Conservation (phyloP, 352 stramenopile genomes). For the Thalassiosira pacifica region DNA sequence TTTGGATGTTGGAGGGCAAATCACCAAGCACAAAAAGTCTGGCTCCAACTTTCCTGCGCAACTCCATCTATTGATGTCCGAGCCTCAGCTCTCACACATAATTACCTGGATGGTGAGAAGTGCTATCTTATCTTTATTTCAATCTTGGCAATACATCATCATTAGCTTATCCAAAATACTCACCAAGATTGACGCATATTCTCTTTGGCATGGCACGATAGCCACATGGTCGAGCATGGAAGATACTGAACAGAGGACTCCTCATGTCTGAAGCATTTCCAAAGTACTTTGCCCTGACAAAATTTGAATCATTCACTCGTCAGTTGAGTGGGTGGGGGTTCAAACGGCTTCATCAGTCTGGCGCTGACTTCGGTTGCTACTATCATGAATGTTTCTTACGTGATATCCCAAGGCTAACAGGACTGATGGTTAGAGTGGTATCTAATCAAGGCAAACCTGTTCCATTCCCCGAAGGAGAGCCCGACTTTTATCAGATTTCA, state of each 20-base stretch:
- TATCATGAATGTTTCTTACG: conserved; percentile 11
- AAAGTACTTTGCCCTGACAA: conserved; percentile 3
- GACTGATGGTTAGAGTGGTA: background rate
- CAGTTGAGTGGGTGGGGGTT: too few species aligned
- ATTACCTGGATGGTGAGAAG: conserved; percentile 54
- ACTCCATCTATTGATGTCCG: conserved; percentile 40
- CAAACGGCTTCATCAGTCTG: too few species aligned
- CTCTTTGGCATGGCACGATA: too few species aligned
- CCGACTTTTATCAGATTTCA: background rate
- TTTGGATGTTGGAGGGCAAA: conserved; percentile 16
- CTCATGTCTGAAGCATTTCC: background rate
- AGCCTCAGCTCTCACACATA: conserved; percentile 26
- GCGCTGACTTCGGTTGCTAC: conserved; percentile 12
- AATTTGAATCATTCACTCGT: conserved; percentile 11
- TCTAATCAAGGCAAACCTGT: background rate
- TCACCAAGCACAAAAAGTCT: conserved; percentile 41
- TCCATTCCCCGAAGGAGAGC: background rate
- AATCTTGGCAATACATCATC: too few species aligned
- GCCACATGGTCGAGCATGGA: background rate
- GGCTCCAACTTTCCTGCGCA: conserved; percentile 40
- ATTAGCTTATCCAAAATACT: too few species aligned
- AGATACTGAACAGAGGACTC: conserved; percentile 1
- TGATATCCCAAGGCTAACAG: background rate
- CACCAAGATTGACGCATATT: too few species aligned
- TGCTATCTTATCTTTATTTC: too few species aligned